Evolutionary conservation across 2,329 filamentous ascomycete species (phyloP).

Genomic region (Paecilomyces sp.): DNA sequence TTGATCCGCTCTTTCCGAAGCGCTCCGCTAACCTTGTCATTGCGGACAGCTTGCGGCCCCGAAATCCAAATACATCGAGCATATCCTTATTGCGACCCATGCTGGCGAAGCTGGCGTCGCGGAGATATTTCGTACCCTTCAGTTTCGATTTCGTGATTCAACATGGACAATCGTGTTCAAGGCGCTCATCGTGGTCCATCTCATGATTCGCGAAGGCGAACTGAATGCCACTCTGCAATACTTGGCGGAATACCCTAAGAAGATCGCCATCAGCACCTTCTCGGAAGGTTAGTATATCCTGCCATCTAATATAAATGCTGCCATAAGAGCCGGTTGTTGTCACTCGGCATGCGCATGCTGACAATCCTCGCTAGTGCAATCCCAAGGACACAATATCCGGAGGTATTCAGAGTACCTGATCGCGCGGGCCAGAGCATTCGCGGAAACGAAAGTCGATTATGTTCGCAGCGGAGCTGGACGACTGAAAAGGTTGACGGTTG

Average conservation of each 20-base stretch:
- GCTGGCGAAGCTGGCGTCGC: conserved; percentile 89
- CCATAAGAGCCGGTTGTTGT: background rate
- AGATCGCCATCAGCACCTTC: conserved; percentile 82
- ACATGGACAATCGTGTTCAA: conserved; percentile 99
- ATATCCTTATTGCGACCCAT: conserved; percentile 92
- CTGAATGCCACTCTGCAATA: conserved; percentile 81
- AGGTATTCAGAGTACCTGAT: conserved; percentile 84
- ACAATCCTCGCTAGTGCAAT: conserved; percentile 60
- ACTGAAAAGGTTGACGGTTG: conserved; percentile 77
- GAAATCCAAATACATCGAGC: conserved; percentile 98
- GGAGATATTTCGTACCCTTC: conserved; percentile 89
- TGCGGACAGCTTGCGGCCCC: conserved; percentile 72
- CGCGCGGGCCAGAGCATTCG: conserved; percentile 73
- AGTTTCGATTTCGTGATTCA: conserved; percentile 82
- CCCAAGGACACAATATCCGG: conserved; percentile 88
- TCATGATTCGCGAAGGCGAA: conserved; percentile 95
- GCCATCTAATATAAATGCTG: background rate
- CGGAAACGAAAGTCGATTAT: conserved; percentile 81
- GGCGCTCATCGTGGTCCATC: conserved; percentile 85
- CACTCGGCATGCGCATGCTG: conserved; percentile 19
- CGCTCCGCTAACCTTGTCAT: conserved; percentile 15
- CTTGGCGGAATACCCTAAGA: conserved; percentile 71
- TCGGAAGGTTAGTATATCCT: conserved; percentile 65
- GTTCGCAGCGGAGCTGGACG: conserved; percentile 75
- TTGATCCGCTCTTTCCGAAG: background rate